These are phyloP conservation scores for Yamadazyma olivae DNA, from an alignment of 805 yeast genomes.

Conservation along the genomic window DNA sequence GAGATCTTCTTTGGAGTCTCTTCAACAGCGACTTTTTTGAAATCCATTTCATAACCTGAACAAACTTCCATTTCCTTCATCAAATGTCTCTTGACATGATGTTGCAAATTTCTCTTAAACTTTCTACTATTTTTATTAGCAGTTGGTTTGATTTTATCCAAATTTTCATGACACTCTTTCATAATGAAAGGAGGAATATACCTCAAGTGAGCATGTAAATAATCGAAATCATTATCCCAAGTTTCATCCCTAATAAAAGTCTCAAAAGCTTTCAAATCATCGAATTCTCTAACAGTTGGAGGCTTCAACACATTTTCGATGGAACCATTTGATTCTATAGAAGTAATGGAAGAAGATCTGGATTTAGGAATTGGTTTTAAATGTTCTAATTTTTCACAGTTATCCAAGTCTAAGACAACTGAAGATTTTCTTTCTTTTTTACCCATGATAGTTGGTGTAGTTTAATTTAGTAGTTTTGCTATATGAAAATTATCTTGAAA, in stretches of 20 bases:
- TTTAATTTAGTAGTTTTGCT: no score
- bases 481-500: no score
- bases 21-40: slow-evolving; percentile 46
- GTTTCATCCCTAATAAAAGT: slow-evolving; percentile 65
- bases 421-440: slow-evolving; percentile 27
- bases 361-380: slow-evolving; percentile 37
- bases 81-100: slow-evolving; percentile 70
- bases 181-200: slow-evolving; percentile 75
- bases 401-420: slow-evolving; percentile 33
- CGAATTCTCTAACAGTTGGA: slow-evolving; percentile 52
- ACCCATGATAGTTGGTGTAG: slow-evolving; percentile 23
- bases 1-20: slow-evolving; percentile 49
- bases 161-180: slow-evolving; percentile 63
- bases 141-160: slow-evolving; percentile 69
- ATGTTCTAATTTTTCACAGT: slow-evolving; percentile 36
- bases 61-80: slow-evolving; percentile 61
- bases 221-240: slow-evolving; percentile 72
- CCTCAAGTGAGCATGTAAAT: slow-evolving; percentile 60
- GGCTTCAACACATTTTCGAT: slow-evolving; percentile 28
- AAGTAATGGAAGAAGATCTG: slow-evolving; percentile 37
- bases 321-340: slow-evolving; percentile 34
- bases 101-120: slow-evolving; percentile 70
- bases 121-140: slow-evolving; percentile 70
- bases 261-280: slow-evolving; percentile 61
- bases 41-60: slow-evolving; percentile 55